These are phyloP conservation scores for Myxozyma nipponensis DNA, from an alignment of 805 yeast species.

Conservation along the genomic window DNA sequence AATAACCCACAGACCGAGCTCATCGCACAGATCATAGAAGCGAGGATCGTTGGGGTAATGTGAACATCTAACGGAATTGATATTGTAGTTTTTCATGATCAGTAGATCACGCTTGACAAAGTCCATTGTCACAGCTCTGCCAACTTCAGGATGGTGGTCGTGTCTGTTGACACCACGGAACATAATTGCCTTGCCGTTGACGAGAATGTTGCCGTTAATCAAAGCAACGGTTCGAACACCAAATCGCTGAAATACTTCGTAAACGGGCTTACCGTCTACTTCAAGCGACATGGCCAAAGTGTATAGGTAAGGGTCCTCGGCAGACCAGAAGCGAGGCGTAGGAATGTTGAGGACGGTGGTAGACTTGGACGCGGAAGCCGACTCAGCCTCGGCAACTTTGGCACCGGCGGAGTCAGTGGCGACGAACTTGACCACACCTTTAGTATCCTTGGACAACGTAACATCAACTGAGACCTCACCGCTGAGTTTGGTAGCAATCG, in stretches of 20 bases:
- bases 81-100: constrained; percentile 38
- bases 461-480: not conserved
- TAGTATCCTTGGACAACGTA: not conserved
- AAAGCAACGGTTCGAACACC: constrained; percentile 37
- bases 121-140: constrained; percentile 39
- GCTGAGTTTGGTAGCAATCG: constrained; percentile 28
- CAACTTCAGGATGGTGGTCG: constrained; percentile 37
- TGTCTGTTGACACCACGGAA: constrained; percentile 39
- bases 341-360: not conserved
- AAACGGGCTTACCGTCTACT: constrained; percentile 5
- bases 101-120: constrained; percentile 35
- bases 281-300: constrained; percentile 23
- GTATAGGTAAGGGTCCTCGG: constrained; percentile 37
- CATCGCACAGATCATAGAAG: constrained; percentile 35
- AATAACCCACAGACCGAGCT: constrained; percentile 37
- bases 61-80: constrained; percentile 39
- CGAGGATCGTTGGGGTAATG: constrained; percentile 40
- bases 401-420: constrained; percentile 10
- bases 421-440: constrained; percentile 7
- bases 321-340: constrained; percentile 32
- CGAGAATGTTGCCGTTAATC: constrained; percentile 31
- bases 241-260: constrained; percentile 28
- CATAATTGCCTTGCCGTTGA: constrained; percentile 35
- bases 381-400: constrained; percentile 1
- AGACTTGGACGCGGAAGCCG: not conserved